These are phyloP conservation scores for Penicillium rolfsii DNA, from an alignment of 2,329 filamentous ascomycete species.

Conservation along the genomic window DNA sequence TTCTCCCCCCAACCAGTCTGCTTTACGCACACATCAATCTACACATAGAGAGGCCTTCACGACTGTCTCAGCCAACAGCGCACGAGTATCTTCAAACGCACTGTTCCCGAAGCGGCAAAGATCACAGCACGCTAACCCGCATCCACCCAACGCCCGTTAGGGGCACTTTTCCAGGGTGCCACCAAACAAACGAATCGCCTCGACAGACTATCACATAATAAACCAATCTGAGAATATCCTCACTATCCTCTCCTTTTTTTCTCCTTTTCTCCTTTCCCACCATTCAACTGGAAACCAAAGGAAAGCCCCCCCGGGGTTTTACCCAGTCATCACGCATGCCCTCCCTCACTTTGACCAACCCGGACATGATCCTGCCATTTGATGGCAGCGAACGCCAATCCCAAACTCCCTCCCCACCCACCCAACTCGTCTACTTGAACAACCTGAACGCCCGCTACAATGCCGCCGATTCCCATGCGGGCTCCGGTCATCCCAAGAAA, in stretches of 20 bases:
- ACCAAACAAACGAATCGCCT: background rate
- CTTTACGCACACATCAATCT: background rate
- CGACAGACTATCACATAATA: background rate
- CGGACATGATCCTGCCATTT: slow-evolving; percentile 89
- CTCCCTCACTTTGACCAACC: slow-evolving; percentile 87
- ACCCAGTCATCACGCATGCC: slow-evolving; percentile 52
- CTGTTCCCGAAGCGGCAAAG: slow-evolving; percentile 26
- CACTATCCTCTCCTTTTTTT: slow-evolving; percentile 10
- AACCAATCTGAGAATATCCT: background rate
- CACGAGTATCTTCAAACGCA: slow-evolving; percentile 16
- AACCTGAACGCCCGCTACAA: slow-evolving; percentile 44
- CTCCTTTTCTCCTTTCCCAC: slow-evolving; percentile 4
- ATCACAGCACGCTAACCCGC: slow-evolving; percentile 30
- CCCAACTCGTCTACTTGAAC: slow-evolving; percentile 52
- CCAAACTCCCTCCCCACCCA: slow-evolving; percentile 58
- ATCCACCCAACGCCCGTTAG: slow-evolving; percentile 22
- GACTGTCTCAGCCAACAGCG: background rate
- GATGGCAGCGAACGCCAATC: slow-evolving; percentile 58
- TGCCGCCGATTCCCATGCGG: slow-evolving; percentile 20
- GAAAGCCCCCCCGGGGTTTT: too few species aligned
- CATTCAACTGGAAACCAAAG: too few species aligned
- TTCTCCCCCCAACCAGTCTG: background rate
- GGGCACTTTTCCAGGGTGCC: slow-evolving; percentile 23
- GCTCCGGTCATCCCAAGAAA: slow-evolving; percentile 30
- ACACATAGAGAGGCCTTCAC: background rate